Evolutionary conservation across 2,329 filamentous ascomycete genomes (phyloP).

Genomic region (Aureobasidium sp.): DNA sequence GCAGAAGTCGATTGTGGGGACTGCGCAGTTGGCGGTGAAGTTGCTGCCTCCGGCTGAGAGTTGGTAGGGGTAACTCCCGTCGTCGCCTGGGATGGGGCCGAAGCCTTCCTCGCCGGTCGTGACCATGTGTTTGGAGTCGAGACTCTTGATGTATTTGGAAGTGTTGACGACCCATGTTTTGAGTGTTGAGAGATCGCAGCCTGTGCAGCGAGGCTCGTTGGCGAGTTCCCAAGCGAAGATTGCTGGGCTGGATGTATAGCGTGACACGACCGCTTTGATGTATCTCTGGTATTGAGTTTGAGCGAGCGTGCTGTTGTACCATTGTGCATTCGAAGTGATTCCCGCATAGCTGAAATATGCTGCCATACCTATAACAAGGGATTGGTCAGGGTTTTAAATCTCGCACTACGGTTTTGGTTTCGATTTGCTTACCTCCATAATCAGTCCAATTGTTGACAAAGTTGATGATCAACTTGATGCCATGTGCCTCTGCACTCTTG

Average conservation of each 20-base stretch:
- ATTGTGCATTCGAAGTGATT: slow-evolving; percentile 43
- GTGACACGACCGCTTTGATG: slow-evolving; percentile 51
- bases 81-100: slow-evolving; percentile 21
- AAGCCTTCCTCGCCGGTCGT: slow-evolving; percentile 58
- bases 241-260: slow-evolving; percentile 52
- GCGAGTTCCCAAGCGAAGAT: slow-evolving; percentile 63
- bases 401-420: too few relatives aligned
- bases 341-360: slow-evolving; percentile 52
- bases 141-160: slow-evolving; percentile 56
- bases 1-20: slow-evolving; percentile 22
- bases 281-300: slow-evolving; percentile 55
- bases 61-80: slow-evolving; percentile 27
- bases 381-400: too few relatives aligned
- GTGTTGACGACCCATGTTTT: slow-evolving; percentile 53
- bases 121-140: slow-evolving; percentile 56
- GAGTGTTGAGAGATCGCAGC: slow-evolving; percentile 52
- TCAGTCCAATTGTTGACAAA: slow-evolving; percentile 66
- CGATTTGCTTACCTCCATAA: too few relatives aligned
- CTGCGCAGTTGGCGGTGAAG: slow-evolving; percentile 21
- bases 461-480: slow-evolving; percentile 58
- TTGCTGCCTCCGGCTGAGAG: slow-evolving; percentile 19
- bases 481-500: slow-evolving; percentile 49
- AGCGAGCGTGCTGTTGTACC: slow-evolving; percentile 48
- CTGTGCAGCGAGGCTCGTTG: slow-evolving; percentile 59
- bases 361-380: slow-evolving; percentile 47